Base-by-base conservation (phyloP, 768 basidiomycete genomes). In the Boletus tomentosulus region DNA sequence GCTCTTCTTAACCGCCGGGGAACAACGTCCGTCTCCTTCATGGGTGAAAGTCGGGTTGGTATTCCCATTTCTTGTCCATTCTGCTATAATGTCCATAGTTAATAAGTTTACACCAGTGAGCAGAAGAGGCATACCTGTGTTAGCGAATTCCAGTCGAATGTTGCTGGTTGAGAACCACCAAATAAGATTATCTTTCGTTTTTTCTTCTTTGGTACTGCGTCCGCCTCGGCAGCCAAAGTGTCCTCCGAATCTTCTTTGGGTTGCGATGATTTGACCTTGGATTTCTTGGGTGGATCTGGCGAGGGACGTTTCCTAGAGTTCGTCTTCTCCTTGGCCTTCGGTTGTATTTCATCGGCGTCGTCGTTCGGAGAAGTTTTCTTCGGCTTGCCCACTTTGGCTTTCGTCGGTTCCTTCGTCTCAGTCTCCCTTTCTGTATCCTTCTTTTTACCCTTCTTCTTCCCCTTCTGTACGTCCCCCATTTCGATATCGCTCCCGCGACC, bases 121-220 rank as follows among this genome's bases (percentile, higher is more conserved):
- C 30, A 52, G 43, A 49, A 42, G 33, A 61, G 61, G 42, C 55
- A 19, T 62, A 78, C 79, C 66, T 71, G 69, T 34, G 66, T 62
- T 46, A 76, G 57, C 57, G 76, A 71, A 57, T 76, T 73, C 71
- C 83, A 83, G 24, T 75, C 62, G 45, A 76, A 77, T 16, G 75
- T 70, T 16, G 31, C 2, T 12, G 76, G 73, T 52, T 76, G 70
- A 34, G 73, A 70, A 25, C 69, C 50, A 6, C 73, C 71, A 61
- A 85, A 85, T n/a, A 86, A 59, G 55, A 83, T 82, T 50, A 89
- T 81, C 69, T 83, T 87, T 57, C 85, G 78, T 62, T 82, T 86
- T 71, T 86, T 87, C 73, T 85, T 86, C 71, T 81, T 84, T 15
- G 71, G 78, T 9, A 54, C 70, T 6, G 37, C 60, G 47, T 66